phyloP scores from a whole-genome alignment of 2,329 filamentous ascomycete genomes.

The Chaetomiaceae sp. region DNA sequence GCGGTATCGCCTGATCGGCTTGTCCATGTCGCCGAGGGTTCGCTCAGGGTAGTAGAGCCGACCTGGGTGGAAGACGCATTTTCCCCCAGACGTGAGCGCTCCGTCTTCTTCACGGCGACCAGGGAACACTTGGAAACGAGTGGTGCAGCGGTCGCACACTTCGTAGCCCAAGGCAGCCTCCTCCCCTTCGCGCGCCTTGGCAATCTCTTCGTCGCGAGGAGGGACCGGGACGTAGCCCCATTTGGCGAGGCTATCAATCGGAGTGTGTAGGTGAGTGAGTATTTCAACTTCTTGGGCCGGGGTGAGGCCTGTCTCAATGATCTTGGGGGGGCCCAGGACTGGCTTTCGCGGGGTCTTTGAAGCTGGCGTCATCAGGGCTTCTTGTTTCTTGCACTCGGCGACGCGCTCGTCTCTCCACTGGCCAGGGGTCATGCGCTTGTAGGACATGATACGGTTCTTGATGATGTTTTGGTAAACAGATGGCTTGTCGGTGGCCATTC shows the following conservation, averaged over 20 bases:
- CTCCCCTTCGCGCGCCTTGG: constrained; percentile 60
- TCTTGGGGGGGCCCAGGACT: constrained; percentile 37
- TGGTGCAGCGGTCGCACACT: constrained; percentile 78
- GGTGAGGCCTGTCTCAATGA: constrained; percentile 66
- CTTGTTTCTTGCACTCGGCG: constrained; percentile 27
- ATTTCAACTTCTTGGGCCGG: constrained; percentile 63
- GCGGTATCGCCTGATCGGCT: constrained; percentile 58
- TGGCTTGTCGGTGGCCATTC: constrained; percentile 60
- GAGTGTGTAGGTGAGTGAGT: constrained; percentile 55
- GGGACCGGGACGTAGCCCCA: constrained; percentile 70
- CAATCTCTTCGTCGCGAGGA: constrained; percentile 63
- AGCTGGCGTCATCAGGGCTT: neutral
- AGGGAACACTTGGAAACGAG: constrained; percentile 88
- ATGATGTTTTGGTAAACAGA: constrained; percentile 78
- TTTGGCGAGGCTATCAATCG: constrained; percentile 56
- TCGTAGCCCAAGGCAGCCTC: constrained; percentile 72
- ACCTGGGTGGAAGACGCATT: constrained; percentile 77
- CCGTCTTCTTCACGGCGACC: constrained; percentile 74
- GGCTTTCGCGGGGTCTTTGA: constrained; percentile 29
- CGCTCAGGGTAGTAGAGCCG: constrained; percentile 57
- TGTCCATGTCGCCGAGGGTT: constrained; percentile 52
- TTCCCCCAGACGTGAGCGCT: constrained; percentile 68
- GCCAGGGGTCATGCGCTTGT: constrained; percentile 67
- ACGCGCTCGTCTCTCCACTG: constrained; percentile 65
- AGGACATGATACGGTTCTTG: constrained; percentile 70